Conservation (phyloP, 768 basidiomycete species). For the Paxillus involutus region DNA sequence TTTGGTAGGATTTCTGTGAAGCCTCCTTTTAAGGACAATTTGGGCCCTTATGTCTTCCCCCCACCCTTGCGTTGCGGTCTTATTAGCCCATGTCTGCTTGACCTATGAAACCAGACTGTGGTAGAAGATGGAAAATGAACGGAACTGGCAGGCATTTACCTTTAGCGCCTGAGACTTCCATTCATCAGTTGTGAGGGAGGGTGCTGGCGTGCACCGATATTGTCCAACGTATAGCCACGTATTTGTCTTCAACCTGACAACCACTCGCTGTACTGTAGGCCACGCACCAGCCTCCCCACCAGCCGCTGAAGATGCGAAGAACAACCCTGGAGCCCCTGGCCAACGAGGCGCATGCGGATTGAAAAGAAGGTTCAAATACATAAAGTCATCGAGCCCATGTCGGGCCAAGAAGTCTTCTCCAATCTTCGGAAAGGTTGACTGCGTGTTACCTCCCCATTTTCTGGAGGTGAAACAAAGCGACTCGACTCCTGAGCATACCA, state of each 20-base stretch:
- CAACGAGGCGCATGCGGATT: constrained; percentile 17
- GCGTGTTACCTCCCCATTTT: constrained; percentile 17
- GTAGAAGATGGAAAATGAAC: not conserved
- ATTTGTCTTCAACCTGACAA: constrained; percentile 11
- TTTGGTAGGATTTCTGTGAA: constrained; percentile 11
- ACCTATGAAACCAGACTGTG: constrained; percentile 4
- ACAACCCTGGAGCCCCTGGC: constrained; percentile 17
- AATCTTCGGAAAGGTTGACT: constrained; percentile 13
- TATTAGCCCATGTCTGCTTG: constrained; percentile 18
- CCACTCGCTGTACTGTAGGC: not conserved
- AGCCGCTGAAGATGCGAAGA: constrained; percentile 9
- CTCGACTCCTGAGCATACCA: no score
- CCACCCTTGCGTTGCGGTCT: constrained; percentile 13
- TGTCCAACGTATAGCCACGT: constrained; percentile 20
- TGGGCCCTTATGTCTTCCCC: constrained; percentile 11
- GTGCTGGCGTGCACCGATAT: constrained; percentile 13
- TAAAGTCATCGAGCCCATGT: constrained; percentile 18
- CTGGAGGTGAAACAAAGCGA: constrained; percentile 13
- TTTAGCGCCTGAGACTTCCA: constrained; percentile 17
- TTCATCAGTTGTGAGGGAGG: constrained; percentile 9
- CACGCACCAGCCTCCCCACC: not conserved
- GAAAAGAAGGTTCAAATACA: constrained; percentile 16
- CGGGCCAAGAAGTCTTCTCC: constrained; percentile 7
- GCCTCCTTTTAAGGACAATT: constrained; percentile 15
- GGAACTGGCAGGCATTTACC: not conserved